phyloP scores from a whole-genome alignment of 2,329 filamentous ascomycete species.

The Stenocarpella maydis region DNA sequence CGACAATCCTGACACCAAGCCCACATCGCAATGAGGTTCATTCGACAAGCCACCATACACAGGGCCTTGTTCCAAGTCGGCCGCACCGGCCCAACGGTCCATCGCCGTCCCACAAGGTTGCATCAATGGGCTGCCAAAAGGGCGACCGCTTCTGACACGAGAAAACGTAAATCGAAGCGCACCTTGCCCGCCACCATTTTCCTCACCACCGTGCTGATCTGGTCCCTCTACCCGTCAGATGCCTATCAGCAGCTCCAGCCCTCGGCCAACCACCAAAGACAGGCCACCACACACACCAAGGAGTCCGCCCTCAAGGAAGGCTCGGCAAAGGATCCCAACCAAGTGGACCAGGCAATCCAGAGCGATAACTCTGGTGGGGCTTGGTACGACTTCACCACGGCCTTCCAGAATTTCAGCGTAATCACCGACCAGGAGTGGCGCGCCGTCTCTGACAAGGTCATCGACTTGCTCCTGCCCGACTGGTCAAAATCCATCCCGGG shows the following conservation, averaged over 20 bases:
- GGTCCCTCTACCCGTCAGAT: slow-evolving; percentile 51
- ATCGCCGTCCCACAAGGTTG: slow-evolving; percentile 13
- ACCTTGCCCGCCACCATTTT: slow-evolving; percentile 44
- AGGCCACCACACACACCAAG: slow-evolving; percentile 18
- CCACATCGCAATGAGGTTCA: slow-evolving; percentile 22
- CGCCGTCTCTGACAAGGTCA: slow-evolving; percentile 64
- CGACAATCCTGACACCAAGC: neutral
- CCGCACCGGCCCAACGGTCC: neutral
- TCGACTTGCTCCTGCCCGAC: slow-evolving; percentile 78
- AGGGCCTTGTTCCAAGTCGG: neutral
- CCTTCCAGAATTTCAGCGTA: slow-evolving; percentile 62
- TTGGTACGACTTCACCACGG: slow-evolving; percentile 57
- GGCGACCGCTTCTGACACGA: slow-evolving; percentile 22
- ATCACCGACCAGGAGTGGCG: slow-evolving; percentile 64
- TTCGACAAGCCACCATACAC: slow-evolving; percentile 11
- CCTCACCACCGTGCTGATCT: slow-evolving; percentile 48
- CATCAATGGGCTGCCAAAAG: slow-evolving; percentile 18
- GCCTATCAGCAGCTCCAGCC: slow-evolving; percentile 39
- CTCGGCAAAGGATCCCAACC: slow-evolving; percentile 36
- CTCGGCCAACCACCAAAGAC: slow-evolving; percentile 24
- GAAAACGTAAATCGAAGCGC: slow-evolving; percentile 25
- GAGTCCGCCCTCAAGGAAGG: slow-evolving; percentile 1
- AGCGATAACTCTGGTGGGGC: slow-evolving; percentile 46
- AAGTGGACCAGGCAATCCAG: slow-evolving; percentile 32
- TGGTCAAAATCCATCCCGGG: slow-evolving; percentile 82